Evolutionary conservation across 352 stramenopile genomes (phyloP).

Genomic region (Phytophthora podocarpi): DNA sequence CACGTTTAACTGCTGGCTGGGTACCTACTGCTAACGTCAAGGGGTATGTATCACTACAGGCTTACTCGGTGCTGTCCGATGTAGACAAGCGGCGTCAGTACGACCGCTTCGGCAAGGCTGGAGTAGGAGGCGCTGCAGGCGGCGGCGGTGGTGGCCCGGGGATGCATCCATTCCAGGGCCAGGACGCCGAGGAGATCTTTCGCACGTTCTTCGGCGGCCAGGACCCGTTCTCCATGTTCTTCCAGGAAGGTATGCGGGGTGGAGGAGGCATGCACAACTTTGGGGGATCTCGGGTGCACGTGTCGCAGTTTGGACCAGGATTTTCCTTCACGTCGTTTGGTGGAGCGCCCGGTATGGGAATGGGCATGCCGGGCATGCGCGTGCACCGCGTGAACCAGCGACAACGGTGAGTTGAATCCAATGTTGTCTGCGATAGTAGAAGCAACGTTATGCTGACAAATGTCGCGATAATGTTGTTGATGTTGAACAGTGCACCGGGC

Average conservation of each 20-base stretch:
- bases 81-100: conserved; percentile 88
- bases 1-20: not conserved
- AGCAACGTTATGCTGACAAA: not conserved
- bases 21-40: not conserved
- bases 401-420: conserved; percentile 40
- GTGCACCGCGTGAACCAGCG: conserved; percentile 54
- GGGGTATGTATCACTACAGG: conserved; percentile 36
- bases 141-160: conserved; percentile 38
- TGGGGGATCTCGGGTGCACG: conserved; percentile 67
- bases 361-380: conserved; percentile 61
- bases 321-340: conserved; percentile 83
- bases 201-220: conserved; percentile 82
- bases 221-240: conserved; percentile 87
- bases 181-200: conserved; percentile 85
- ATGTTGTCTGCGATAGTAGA: not conserved
- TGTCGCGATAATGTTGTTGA: conserved; percentile 3
- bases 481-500: conserved; percentile 31
- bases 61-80: conserved; percentile 92
- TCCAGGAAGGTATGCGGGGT: conserved; percentile 70
- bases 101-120: conserved; percentile 91
- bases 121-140: conserved; percentile 45
- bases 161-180: conserved; percentile 65
- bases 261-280: conserved; percentile 49
- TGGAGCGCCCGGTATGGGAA: conserved; percentile 50
- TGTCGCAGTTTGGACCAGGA: conserved; percentile 80